phyloP scores from a whole-genome alignment of 164 flowering plant genomes.

The Amborella trichopoda region DNA sequence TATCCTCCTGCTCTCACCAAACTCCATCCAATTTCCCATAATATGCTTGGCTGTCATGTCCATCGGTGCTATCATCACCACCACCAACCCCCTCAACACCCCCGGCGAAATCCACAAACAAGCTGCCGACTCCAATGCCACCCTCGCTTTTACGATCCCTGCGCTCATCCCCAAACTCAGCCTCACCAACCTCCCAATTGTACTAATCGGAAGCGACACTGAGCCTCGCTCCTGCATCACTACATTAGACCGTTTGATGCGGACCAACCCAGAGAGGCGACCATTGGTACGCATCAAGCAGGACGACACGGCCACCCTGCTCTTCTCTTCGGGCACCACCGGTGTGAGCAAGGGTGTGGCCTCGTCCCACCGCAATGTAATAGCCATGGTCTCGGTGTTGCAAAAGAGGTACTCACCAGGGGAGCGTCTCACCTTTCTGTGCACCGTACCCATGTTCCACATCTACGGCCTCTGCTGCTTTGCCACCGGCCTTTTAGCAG shows the following conservation, averaged over 20 bases:
- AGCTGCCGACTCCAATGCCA: slow-evolving; percentile 51
- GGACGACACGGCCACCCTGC: slow-evolving; percentile 70
- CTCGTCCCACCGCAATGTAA: slow-evolving; percentile 61
- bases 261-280: slow-evolving; percentile 21
- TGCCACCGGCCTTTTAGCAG: slow-evolving; percentile 21
- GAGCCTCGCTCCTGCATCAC: neutral
- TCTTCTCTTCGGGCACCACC: slow-evolving; percentile 95
- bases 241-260: neutral
- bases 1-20: slow-evolving; percentile 63
- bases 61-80: slow-evolving; percentile 78
- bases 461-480: slow-evolving; percentile 59
- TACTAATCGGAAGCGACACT: slow-evolving; percentile 25
- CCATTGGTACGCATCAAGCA: slow-evolving; percentile 40
- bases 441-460: slow-evolving; percentile 84
- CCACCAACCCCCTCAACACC: slow-evolving; percentile 79
- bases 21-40: slow-evolving; percentile 69
- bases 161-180: slow-evolving; percentile 49
- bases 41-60: slow-evolving; percentile 72
- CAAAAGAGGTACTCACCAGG: no score
- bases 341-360: slow-evolving; percentile 87
- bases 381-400: slow-evolving; percentile 58
- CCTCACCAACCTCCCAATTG: slow-evolving; percentile 30
- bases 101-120: slow-evolving; percentile 53
- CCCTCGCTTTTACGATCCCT: slow-evolving; percentile 48
- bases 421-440: slow-evolving; percentile 38